phyloP scores from a whole-genome alignment of 768 basidiomycete genomes.

The Mycena crocata region DNA sequence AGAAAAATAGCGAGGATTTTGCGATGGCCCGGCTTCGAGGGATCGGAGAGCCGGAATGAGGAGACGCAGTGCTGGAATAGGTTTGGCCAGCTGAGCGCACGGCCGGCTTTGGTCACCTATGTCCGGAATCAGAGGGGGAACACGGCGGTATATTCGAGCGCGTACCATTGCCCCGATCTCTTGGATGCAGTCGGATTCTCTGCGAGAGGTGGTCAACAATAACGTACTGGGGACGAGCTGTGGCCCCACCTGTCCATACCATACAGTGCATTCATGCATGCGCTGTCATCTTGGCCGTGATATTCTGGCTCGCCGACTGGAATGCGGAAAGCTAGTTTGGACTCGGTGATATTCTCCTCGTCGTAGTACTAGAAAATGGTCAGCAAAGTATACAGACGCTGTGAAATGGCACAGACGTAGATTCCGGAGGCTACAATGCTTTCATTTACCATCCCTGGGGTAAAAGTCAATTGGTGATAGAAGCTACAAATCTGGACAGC shows the following conservation, averaged over 20 bases:
- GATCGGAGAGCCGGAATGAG: slow-evolving; percentile 48
- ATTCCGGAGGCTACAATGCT: slow-evolving; percentile 35
- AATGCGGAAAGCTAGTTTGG: slow-evolving; percentile 25
- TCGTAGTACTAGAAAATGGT: slow-evolving; percentile 29
- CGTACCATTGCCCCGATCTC: slow-evolving; percentile 40
- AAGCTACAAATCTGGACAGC: not conserved
- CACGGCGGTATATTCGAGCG: not conserved
- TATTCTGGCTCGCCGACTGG: slow-evolving; percentile 26
- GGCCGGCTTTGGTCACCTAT: slow-evolving; percentile 39
- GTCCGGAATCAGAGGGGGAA: not conserved
- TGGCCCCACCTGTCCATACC: slow-evolving; percentile 21
- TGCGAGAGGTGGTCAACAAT: not conserved
- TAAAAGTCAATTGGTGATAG: not conserved
- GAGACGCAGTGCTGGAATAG: slow-evolving; percentile 51
- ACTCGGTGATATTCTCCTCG: slow-evolving; percentile 34
- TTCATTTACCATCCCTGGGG: slow-evolving; percentile 34
- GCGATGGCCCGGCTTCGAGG: slow-evolving; percentile 49
- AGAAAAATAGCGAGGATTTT: slow-evolving; percentile 55
- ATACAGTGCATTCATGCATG: slow-evolving; percentile 24
- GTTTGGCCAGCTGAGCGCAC: slow-evolving; percentile 53
- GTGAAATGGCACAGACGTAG: slow-evolving; percentile 14
- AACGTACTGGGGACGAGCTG: not conserved
- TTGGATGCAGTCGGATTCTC: slow-evolving; percentile 31
- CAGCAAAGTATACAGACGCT: not conserved
- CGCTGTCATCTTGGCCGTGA: slow-evolving; percentile 31